phyloP scores from a whole-genome alignment of 2,329 filamentous ascomycete species.

The Botrytis tulipae region DNA sequence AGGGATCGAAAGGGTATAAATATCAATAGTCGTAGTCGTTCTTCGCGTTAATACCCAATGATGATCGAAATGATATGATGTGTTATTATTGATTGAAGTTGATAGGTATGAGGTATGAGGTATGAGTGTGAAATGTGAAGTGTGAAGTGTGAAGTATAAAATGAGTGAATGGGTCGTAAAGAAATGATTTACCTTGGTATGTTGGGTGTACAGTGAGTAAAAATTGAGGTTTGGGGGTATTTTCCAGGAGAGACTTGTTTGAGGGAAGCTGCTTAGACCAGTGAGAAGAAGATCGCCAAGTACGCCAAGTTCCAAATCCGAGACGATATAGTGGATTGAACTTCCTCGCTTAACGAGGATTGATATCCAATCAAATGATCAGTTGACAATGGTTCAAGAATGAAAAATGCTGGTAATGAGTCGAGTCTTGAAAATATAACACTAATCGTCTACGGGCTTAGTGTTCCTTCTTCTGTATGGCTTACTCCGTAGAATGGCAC shows the following conservation, averaged over 20 bases:
- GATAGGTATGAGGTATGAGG: not conserved
- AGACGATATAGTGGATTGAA: constrained; percentile 2
- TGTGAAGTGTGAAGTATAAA: not conserved
- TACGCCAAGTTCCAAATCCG: constrained; percentile 8
- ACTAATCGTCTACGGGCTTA: not conserved
- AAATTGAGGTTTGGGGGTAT: not conserved
- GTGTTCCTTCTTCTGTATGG: not conserved
- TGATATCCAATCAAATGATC: not conserved
- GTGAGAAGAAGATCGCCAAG: constrained; percentile 11
- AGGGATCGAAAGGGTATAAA: not conserved
- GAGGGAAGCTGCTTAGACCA: constrained; percentile 2
- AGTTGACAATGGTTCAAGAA: not conserved
- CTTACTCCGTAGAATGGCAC: too few species aligned
- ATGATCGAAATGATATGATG: not conserved
- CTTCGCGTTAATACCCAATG: not conserved
- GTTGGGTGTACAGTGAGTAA: not conserved
- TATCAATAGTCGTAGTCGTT: not conserved
- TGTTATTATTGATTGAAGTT: not conserved
- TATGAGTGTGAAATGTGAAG: not conserved
- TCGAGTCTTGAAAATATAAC: not conserved
- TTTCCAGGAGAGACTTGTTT: constrained; percentile 17
- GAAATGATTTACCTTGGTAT: not conserved
- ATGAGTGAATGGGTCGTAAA: constrained; percentile 1
- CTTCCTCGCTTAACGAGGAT: not conserved
- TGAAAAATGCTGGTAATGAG: not conserved